These are phyloP conservation scores for Penicillium coffeae DNA, from an alignment of 495 filamentous ascomycete species.

Conservation along the genomic window DNA sequence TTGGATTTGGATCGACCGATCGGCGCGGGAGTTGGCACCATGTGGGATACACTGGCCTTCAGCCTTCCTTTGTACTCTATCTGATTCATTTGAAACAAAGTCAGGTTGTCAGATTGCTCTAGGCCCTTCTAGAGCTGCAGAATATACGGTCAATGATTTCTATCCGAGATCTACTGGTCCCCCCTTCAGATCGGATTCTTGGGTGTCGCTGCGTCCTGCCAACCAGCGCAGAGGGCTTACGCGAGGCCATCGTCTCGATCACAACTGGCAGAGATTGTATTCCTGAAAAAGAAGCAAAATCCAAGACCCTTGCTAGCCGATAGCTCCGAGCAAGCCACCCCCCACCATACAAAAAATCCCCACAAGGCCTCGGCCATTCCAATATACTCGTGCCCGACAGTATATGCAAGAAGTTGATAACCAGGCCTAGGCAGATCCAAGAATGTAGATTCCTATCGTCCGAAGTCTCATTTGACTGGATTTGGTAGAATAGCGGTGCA, in stretches of 20 bases:
- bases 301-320: background rate
- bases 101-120: background rate
- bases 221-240: background rate
- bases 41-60: slow-evolving; percentile 6
- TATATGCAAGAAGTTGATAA: too few species aligned
- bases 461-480: too few species aligned
- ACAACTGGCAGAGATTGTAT: background rate
- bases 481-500: too few species aligned
- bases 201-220: background rate
- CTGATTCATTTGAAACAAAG: background rate
- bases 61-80: background rate
- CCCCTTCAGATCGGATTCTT: background rate
- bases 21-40: slow-evolving; percentile 12
- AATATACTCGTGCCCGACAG: too few species aligned
- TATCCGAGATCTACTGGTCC: background rate
- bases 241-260: background rate
- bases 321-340: background rate
- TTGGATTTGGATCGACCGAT: slow-evolving; percentile 17
- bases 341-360: too few species aligned
- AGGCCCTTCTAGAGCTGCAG: background rate
- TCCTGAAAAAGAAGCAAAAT: background rate
- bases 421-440: too few species aligned
- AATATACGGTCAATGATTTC: background rate
- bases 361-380: too few species aligned
- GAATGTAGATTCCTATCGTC: too few species aligned